phyloP scores from a whole-genome alignment of 345 rosid species.

The Lenwebbia sp. region DNA sequence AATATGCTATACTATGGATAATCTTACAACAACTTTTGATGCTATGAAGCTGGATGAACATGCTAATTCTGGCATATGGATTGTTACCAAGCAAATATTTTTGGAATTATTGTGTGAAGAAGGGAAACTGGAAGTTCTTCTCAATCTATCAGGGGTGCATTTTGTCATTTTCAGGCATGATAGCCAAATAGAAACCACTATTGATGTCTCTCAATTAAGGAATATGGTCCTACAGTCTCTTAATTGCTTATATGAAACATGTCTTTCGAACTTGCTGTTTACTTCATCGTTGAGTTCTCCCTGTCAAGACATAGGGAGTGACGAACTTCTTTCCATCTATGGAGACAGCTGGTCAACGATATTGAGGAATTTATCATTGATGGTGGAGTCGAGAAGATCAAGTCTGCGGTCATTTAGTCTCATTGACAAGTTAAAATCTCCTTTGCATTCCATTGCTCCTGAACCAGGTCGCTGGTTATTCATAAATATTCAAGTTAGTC shows the following conservation, averaged over 20 bases:
- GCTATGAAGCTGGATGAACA: constrained; percentile 14
- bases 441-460: constrained; percentile 19
- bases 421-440: constrained; percentile 25
- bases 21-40: constrained; percentile 17
- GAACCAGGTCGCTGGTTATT: constrained; percentile 29
- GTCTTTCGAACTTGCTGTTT: constrained; percentile 45
- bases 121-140: constrained; percentile 22
- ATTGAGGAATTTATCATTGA: constrained; percentile 15
- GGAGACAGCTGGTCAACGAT: constrained; percentile 2
- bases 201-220: constrained; percentile 26
- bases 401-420: constrained; percentile 19
- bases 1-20: constrained; percentile 16
- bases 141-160: constrained; percentile 37
- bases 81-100: constrained; percentile 32
- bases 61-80: constrained; percentile 44
- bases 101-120: constrained; percentile 46
- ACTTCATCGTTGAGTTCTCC: constrained; percentile 32
- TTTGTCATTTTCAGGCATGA: constrained; percentile 35
- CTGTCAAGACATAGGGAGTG: constrained; percentile 13
- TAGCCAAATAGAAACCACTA: constrained; percentile 28
- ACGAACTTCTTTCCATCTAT: constrained; percentile 16
- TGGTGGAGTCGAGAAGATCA: constrained; percentile 21
- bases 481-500: constrained; percentile 32
- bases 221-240: constrained; percentile 29
- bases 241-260: constrained; percentile 46